Evolutionary conservation across 2,329 filamentous ascomycete species (phyloP), one percentile per base, ranked within the genome.

Genomic region (Trichoderma atrobrunneum): DNA sequence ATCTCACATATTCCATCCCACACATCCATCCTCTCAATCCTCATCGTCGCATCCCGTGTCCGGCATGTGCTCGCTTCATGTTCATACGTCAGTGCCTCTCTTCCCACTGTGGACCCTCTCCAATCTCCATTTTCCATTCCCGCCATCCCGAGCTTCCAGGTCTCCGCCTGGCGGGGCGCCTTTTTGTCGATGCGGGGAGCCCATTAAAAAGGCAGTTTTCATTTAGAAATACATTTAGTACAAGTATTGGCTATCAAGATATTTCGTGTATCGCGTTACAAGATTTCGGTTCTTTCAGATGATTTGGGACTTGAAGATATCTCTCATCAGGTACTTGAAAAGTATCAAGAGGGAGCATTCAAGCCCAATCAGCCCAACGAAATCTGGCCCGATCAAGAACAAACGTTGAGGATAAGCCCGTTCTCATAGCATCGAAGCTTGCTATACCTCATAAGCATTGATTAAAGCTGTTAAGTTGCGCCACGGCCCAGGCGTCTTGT

Each of bases 61-160:
- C 32, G 59, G 21, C 59, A 62, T 62, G 59, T 36, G 59, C 59
- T 62, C 21, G 32, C 18, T 30, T 59, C 26, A 32, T 36, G 39
- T 30, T 59, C 26, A 32, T 36, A 61, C 59, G 59, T 61, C 59
- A 39, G 59, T 61, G 26, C 36, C 63, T n/a, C 63, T 36, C 63
- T n/a, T 57, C 32, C 64, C 64, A 39, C 51, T 62, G 64, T 67
- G 64, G 64, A 67, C 10, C 21, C 63, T 51, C 43, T 28, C 39
- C 43, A n/a, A n/a, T 39, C 34, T 54, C 51, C n/a, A 54, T 30
- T 39, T 28, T 26, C 51, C n/a, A 26, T 39, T 67, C 64, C 64
- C 64, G 64, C 48, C 30, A 28, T 67, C 64, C 64, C 64, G 64
- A 57, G 63, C 63, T 66, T 66, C 63, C 63, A n/a, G 0, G 34